Evolutionary conservation across 2,329 filamentous ascomycete genomes (phyloP).

Genomic region (Colletotrichum camelliae): DNA sequence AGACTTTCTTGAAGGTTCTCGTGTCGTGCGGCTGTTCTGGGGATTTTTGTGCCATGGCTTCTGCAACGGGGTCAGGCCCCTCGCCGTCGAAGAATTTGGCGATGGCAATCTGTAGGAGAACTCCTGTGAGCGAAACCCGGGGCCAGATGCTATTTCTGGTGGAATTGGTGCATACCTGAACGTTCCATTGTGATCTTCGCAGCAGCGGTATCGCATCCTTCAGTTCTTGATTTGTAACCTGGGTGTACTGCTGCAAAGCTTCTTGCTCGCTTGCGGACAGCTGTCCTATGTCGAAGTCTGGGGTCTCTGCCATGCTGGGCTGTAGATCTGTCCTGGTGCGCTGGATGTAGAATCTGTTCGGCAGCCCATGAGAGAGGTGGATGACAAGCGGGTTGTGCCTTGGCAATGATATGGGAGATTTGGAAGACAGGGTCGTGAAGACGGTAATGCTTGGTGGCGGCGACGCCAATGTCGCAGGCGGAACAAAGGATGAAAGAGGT

Average conservation of each 20-base stretch:
- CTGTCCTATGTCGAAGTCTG: conserved; percentile 65
- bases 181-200: conserved; percentile 92
- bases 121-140: neutral
- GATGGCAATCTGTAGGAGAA: conserved; percentile 76
- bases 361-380: neutral
- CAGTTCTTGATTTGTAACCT: conserved; percentile 84
- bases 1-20: conserved; percentile 76
- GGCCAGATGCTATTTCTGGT: neutral
- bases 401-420: neutral
- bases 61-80: conserved; percentile 79
- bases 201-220: conserved; percentile 80
- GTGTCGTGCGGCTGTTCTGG: conserved; percentile 67
- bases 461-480: neutral
- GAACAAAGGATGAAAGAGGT: neutral
- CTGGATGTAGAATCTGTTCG: neutral
- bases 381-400: neutral
- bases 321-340: neutral
- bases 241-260: conserved; percentile 85
- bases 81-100: conserved; percentile 98
- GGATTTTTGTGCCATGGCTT: conserved; percentile 71
- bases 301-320: conserved; percentile 43
- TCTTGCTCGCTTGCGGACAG: conserved; percentile 81
- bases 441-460: neutral
- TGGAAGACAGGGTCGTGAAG: neutral
- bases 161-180: conserved; percentile 65